Percentiles rank a stretch among this genome's conserved stretches.
phyloP scores from a whole-genome alignment of 257 asterid genomes.

The Prunella vulgaris region DNA sequence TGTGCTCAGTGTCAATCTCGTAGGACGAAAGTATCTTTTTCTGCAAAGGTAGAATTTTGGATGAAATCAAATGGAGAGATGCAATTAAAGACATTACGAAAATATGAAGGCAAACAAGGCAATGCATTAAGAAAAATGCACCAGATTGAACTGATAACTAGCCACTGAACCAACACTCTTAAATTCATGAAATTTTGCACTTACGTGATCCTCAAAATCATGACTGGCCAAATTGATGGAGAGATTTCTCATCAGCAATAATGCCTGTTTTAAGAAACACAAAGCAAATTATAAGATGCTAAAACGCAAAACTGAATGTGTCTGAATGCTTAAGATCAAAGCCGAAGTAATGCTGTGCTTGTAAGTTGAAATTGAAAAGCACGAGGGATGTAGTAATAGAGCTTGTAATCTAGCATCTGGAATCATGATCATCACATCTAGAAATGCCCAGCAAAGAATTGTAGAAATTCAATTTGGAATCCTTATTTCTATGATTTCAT shows the following conservation, averaged over 20 bases:
- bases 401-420: not conserved
- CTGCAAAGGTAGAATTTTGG: conserved; percentile 31
- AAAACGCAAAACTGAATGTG: not conserved
- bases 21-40: conserved; percentile 52
- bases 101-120: not conserved
- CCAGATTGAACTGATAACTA: not conserved
- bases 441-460: not conserved
- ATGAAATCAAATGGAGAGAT: not conserved
- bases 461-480: not conserved
- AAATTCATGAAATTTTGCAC: conserved; percentile 25
- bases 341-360: not conserved
- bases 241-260: conserved; percentile 83
- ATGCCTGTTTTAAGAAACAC: conserved; percentile 42
- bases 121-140: no score
- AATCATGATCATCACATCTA: not conserved
- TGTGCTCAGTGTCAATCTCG: conserved; percentile 42
- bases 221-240: conserved; percentile 82
- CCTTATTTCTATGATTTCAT: not conserved
- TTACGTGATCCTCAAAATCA: conserved; percentile 87
- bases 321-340: not conserved
- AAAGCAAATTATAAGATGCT: conserved; percentile 11
- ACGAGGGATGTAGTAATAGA: not conserved
- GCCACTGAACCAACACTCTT: conserved; percentile 7
- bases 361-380: not conserved
- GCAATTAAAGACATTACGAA: not conserved